phyloP scores from a whole-genome alignment of 1,139 yeast species.

The Suhomyces atakaporum region DNA sequence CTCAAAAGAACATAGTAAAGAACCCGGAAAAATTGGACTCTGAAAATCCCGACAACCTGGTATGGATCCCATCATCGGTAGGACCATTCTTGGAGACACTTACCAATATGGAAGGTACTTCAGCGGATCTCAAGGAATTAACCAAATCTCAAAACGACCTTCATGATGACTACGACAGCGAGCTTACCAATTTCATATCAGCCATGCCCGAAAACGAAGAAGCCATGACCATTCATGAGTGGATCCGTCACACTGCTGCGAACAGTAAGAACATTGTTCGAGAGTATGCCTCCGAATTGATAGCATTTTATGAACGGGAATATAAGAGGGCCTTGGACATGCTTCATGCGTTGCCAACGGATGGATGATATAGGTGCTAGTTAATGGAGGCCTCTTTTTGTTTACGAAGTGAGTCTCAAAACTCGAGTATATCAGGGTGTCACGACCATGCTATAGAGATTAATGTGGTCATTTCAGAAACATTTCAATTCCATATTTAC shows the following conservation, averaged over 20 bases:
- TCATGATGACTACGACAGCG: conserved; percentile 63
- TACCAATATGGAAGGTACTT: conserved; percentile 41
- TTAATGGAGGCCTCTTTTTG: too few species aligned
- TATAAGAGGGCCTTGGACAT: conserved; percentile 42
- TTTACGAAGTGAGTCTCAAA: too few species aligned
- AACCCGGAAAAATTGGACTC: not conserved
- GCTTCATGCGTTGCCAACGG: conserved; percentile 30
- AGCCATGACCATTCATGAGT: conserved; percentile 66
- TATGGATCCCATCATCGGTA: conserved; percentile 18
- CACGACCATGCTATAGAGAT: too few species aligned
- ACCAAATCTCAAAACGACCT: conserved; percentile 29
- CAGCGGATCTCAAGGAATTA: conserved; percentile 19
- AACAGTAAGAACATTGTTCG: conserved; percentile 38
- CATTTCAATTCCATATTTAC: too few species aligned
- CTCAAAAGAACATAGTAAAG: conserved; percentile 16
- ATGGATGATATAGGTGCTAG: too few species aligned
- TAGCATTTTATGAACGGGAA: conserved; percentile 44
- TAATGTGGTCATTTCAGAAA: too few species aligned
- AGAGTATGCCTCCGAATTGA: conserved; percentile 49
- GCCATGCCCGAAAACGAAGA: conserved; percentile 72
- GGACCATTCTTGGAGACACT: conserved; percentile 33
- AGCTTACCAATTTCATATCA: conserved; percentile 60
- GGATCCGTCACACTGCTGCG: conserved; percentile 59
- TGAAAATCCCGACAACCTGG: not conserved
- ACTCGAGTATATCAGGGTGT: too few species aligned